Evolutionary conservation across 140 eudicot genomes (phyloP), one percentile per base, ranked within the genome.

Genomic region (Ambrosia hybrid): DNA sequence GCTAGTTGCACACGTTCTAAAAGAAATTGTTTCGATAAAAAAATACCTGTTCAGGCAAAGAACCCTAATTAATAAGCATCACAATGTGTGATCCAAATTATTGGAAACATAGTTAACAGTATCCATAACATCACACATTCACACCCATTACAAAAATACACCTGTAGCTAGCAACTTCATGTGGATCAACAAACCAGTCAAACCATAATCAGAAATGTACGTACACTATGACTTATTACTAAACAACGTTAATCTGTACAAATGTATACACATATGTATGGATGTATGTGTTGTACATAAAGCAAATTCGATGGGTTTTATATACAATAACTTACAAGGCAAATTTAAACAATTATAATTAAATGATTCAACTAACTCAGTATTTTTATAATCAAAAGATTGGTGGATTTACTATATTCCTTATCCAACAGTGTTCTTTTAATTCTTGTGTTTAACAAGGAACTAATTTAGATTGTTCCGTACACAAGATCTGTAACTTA

Each of bases 331-430:
- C n/a, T n/a, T n/a, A n/a, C n/a, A n/a, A n/a, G n/a, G n/a, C n/a
- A n/a, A n/a, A n/a, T n/a, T 57, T 57, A 63, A 37, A 63, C 30
- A 62, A n/a, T 41, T 6, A 41, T 41, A 9, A n/a, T 36, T 13
- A 45, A 38, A 62, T 34, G 67, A 34, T 61, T 61, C 67, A 61
- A 61, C 67, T 34, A 61, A 59, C 5, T 61, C 3, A 61, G 67
- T 16, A 60, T 60, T 33, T 36, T 58, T 34, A 12, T 10, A 34
- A 17, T 12, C 36, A 57, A 57, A 6, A 56, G 37, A 16, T 57
- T 16, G 36, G 62, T 57, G 12, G 13, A 2, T 7, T 57, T 3
- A 57, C 10, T 15, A 12, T 51, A 51, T 14, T 5, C 30, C 59
- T n/a, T n/a, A 55, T 55, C 33, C 10, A 55, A 15, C 15, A 15